Percentiles rank a stretch among this genome's conserved stretches.
Conservation (phyloP, 306 rosid species). For the Hippophae tibetana region DNA sequence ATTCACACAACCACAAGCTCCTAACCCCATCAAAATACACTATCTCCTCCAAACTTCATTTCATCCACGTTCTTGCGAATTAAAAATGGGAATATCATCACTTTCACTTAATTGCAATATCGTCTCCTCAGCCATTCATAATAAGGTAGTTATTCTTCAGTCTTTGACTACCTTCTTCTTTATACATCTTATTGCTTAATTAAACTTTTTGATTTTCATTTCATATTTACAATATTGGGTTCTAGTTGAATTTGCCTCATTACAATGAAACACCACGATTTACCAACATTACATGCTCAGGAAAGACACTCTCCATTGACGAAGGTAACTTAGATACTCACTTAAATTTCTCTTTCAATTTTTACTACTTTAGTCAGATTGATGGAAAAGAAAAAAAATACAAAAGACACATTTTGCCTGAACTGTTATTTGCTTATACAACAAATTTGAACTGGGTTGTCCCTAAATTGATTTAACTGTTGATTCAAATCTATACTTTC, state of each 20-base stretch:
- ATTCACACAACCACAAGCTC: slow-evolving; percentile 9
- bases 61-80: slow-evolving; percentile 11
- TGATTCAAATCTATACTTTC: no score
- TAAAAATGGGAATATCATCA: slow-evolving; percentile 57
- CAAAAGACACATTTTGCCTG: no score
- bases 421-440: no score
- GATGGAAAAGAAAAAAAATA: no score
- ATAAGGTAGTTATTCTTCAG: slow-evolving; percentile 35
- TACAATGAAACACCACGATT: slow-evolving; percentile 35
- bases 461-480: no score
- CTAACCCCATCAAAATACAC: slow-evolving; percentile 20
- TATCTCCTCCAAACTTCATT: not conserved
- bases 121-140: slow-evolving; percentile 37
- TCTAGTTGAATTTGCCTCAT: slow-evolving; percentile 44
- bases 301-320: slow-evolving; percentile 31
- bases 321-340: slow-evolving; percentile 38
- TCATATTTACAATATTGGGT: slow-evolving; percentile 18
- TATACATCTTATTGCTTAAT: not conserved
- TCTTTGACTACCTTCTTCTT: not conserved
- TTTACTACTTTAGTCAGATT: no score
- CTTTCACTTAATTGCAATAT: slow-evolving; percentile 36
- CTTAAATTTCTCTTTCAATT: slow-evolving; percentile 4
- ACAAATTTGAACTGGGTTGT: no score
- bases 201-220: slow-evolving; percentile 4
- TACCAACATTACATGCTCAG: slow-evolving; percentile 22